phyloP scores from a whole-genome alignment of 768 basidiomycete species.

The Mycena vitilis region DNA sequence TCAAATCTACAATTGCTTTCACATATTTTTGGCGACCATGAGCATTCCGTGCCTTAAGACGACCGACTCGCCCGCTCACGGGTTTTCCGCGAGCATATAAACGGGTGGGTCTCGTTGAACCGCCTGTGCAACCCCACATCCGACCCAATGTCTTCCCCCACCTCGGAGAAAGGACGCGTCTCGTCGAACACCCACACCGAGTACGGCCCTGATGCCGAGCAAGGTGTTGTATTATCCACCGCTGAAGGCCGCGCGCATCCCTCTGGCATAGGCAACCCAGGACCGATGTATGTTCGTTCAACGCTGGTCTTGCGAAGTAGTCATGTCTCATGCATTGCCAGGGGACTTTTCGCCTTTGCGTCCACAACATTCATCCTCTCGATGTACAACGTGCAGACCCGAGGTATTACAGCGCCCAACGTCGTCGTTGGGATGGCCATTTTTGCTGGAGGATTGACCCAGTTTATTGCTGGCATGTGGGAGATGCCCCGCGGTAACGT shows the following conservation, averaged over 20 bases:
- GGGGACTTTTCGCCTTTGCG: slow-evolving; percentile 54
- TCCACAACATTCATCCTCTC: slow-evolving; percentile 79
- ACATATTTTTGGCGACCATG: slow-evolving; percentile 25
- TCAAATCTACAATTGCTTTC: neutral
- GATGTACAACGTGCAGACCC: slow-evolving; percentile 69
- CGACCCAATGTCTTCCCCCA: slow-evolving; percentile 5
- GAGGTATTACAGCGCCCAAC: slow-evolving; percentile 63
- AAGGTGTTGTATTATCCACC: neutral
- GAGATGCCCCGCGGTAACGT: slow-evolving; percentile 70
- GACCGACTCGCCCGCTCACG: slow-evolving; percentile 12
- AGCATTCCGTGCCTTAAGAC: slow-evolving; percentile 11
- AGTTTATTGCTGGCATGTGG: slow-evolving; percentile 89
- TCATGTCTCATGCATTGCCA: neutral
- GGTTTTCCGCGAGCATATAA: slow-evolving; percentile 19
- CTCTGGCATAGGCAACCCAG: slow-evolving; percentile 25
- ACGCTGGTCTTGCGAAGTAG: neutral
- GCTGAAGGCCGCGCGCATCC: slow-evolving; percentile 15
- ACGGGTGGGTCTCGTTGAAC: neutral
- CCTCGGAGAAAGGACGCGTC: slow-evolving; percentile 5
- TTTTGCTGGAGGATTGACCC: slow-evolving; percentile 80
- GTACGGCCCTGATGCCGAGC: slow-evolving; percentile 7
- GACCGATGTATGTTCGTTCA: slow-evolving; percentile 16
- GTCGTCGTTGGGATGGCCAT: slow-evolving; percentile 82
- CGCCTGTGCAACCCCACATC: neutral
- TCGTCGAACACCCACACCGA: slow-evolving; percentile 10